Evolutionary conservation across 2,329 filamentous ascomycete genomes (phyloP), one percentile per base, ranked within the genome.

Genomic region (Hypoxylon sp.): DNA sequence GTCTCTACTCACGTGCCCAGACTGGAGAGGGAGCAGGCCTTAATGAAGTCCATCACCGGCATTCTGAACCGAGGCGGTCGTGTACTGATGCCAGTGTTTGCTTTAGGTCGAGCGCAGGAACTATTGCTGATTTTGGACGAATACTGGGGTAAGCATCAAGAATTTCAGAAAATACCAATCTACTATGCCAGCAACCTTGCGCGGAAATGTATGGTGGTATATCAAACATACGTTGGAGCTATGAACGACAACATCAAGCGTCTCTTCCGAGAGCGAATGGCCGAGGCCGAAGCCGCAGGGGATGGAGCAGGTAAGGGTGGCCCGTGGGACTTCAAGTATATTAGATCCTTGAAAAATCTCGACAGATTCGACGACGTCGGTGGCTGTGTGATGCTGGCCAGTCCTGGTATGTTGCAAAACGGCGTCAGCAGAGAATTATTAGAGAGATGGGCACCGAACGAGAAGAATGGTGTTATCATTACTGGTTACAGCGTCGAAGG

Each of bases 221-320:
- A 99, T 69, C 94, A 97, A 70, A 99, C 94, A 1, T 99, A 97
- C 66, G 91, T 97, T 37, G 91, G 92, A 37, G 91, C 92, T 46
- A 99, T 99, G 94, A 99, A 99, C 69, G 93, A 97, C 67, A 97
- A 97, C 65, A 97, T 99, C 77, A 97, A 96, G 71, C 84, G 90
- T 7, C 82, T 96, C n/a, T 97, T 97, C 73, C 82, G 89, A 43
- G 91, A 95, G 71, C 86, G 91, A 36, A 95, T 96, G 84, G 91
- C 90, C 3, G 91, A 96, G 69, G 90, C 91, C 7, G 90, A 96
- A 69, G 87, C 88, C 0, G 86, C 85, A 23, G 89, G 90, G 6
- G 89, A 91, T 60, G 81, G 80, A 2, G 81, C 82, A 5, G 85
- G 84, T 5, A 92, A 89, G 65, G 92, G 90, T 25, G 89, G 89